Conservation (phyloP, 2,329 filamentous ascomycete species). For the Eutypella sp. region DNA sequence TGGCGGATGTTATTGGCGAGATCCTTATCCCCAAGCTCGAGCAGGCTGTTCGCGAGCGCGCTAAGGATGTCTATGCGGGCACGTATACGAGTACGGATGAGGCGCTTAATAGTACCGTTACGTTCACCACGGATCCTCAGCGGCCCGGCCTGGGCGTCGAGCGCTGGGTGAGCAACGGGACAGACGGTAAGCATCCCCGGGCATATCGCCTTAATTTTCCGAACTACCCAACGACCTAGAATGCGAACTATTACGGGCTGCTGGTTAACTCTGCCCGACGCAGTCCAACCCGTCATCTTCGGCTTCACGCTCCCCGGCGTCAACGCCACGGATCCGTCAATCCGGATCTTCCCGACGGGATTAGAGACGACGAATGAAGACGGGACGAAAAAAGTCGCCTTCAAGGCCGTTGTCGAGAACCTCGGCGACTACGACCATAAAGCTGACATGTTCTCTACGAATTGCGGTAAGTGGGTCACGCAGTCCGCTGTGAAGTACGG, state of each 20-base stretch:
- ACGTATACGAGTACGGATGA: slow-evolving; percentile 10
- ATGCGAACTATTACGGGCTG: no score
- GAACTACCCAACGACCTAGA: not conserved
- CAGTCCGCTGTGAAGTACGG: slow-evolving; percentile 23
- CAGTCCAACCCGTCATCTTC: not conserved
- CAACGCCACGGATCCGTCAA: slow-evolving; percentile 16
- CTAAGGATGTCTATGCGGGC: slow-evolving; percentile 15
- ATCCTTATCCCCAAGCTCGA: slow-evolving; percentile 22
- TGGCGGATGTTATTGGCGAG: slow-evolving; percentile 20
- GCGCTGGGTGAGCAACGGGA: slow-evolving; percentile 23
- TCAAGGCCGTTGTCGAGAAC: slow-evolving; percentile 25
- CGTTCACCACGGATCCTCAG: slow-evolving; percentile 16
- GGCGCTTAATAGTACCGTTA: slow-evolving; percentile 13
- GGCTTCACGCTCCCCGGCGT: slow-evolving; percentile 19
- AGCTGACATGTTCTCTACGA: slow-evolving; percentile 22
- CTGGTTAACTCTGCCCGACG: not conserved
- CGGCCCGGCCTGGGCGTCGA: slow-evolving; percentile 21
- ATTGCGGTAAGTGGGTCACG: slow-evolving; percentile 25
- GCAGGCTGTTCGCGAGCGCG: slow-evolving; percentile 16
- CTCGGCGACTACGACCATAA: slow-evolving; percentile 13
- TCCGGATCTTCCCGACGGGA: slow-evolving; percentile 25
- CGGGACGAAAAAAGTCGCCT: slow-evolving; percentile 12
- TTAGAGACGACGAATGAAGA: slow-evolving; percentile 11
- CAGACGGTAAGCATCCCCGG: slow-evolving; percentile 11
- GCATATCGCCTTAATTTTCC: not conserved